Percentiles rank a stretch among this genome's conserved stretches.
Conservation (phyloP, 1,139 yeast genomes). For the Debaryomyces sp. region DNA sequence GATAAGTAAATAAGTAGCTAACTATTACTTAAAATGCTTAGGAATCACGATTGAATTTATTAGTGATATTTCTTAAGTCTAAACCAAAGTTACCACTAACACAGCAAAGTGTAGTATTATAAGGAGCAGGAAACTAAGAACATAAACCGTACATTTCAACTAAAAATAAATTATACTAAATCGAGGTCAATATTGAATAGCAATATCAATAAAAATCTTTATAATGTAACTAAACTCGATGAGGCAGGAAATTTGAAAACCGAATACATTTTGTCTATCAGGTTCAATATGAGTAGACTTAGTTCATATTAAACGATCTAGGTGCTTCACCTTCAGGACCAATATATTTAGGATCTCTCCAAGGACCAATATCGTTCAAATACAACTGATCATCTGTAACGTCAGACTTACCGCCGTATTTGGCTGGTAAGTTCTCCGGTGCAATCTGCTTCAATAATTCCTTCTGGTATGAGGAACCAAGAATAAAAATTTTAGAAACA, state of each 20-base stretch:
- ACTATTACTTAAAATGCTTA: too few species aligned
- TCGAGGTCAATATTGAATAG: background rate
- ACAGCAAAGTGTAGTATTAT: background rate
- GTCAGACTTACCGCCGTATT: constrained; percentile 82
- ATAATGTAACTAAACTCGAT: background rate
- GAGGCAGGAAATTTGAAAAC: background rate
- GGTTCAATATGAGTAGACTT: background rate
- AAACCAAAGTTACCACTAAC: background rate
- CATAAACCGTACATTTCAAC: constrained; percentile 1
- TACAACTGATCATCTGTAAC: constrained; percentile 78
- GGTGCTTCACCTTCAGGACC: constrained; percentile 91
- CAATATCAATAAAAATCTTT: constrained; percentile 1
- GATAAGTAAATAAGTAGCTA: too few species aligned
- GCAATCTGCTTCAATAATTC: constrained; percentile 93
- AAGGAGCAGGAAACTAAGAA: background rate
- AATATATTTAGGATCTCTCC: constrained; percentile 87
- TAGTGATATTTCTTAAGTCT: too few species aligned
- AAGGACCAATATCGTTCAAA: constrained; percentile 92
- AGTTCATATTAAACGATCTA: constrained; percentile 39
- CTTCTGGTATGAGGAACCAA: constrained; percentile 76
- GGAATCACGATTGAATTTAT: too few species aligned
- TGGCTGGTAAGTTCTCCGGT: constrained; percentile 83
- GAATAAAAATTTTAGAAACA: constrained; percentile 90
- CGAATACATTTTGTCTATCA: background rate
- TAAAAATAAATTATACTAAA: constrained; percentile 2